A percentile compares a stretch with the other conserved stretches of the same genome.
Conservation (phyloP, 2,329 filamentous ascomycete species). For the Hortaea sp. region DNA sequence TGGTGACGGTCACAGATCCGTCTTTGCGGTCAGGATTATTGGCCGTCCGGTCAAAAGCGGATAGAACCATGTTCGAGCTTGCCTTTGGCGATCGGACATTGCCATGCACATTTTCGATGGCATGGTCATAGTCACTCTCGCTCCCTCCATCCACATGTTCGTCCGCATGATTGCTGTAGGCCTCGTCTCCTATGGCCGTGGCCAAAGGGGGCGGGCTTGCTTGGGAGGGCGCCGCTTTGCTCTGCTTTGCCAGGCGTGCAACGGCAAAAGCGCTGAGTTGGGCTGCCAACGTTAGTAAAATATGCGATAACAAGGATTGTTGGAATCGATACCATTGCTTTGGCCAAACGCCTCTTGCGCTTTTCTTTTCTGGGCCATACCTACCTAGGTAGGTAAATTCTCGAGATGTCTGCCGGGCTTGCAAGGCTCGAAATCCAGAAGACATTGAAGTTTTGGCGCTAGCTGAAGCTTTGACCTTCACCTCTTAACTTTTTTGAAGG, state of each 20-base stretch:
- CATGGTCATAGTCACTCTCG: background rate
- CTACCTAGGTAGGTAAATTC: too few relatives aligned
- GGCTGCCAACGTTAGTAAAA: slow-evolving; percentile 4
- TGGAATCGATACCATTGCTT: slow-evolving; percentile 5
- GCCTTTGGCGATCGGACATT: background rate
- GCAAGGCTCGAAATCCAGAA: too few relatives aligned
- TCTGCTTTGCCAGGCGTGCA: slow-evolving; percentile 13
- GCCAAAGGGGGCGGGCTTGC: slow-evolving; percentile 2
- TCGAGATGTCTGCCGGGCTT: too few relatives aligned
- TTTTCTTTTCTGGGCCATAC: slow-evolving; percentile 24
- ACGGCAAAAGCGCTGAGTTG: slow-evolving; percentile 25
- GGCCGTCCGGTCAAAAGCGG: background rate
- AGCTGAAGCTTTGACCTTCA: too few relatives aligned
- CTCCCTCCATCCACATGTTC: background rate
- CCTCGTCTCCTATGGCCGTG: slow-evolving; percentile 9
- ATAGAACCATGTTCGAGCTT: slow-evolving; percentile 1
- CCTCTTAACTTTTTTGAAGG: too few relatives aligned
- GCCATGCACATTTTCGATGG: background rate
- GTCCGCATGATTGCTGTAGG: slow-evolving; percentile 11
- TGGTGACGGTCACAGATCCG: slow-evolving; percentile 8
- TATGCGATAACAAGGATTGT: too few relatives aligned
- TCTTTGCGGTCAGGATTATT: slow-evolving; percentile 7
- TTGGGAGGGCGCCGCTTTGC: slow-evolving; percentile 3
- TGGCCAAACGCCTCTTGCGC: slow-evolving; percentile 24
- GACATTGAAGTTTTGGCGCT: too few relatives aligned